These are phyloP conservation scores for Aureobasidium zeae DNA, from an alignment of 2,329 filamentous ascomycete genomes.

Conservation along the genomic window DNA sequence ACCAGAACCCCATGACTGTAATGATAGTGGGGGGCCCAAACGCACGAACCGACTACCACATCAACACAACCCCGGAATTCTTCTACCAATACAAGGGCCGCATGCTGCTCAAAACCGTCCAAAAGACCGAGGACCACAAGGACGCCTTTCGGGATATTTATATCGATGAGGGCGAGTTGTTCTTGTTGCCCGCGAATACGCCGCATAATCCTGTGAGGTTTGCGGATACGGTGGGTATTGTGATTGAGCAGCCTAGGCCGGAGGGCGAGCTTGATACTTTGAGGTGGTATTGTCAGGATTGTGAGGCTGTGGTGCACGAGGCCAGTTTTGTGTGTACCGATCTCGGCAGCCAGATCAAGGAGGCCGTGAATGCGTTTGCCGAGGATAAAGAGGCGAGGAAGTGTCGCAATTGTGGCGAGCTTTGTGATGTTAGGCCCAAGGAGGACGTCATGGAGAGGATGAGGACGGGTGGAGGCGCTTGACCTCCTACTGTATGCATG, in stretches of 20 bases:
- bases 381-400: conserved; percentile 58
- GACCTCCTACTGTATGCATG: no score
- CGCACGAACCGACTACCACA: conserved; percentile 93
- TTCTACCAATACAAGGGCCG: conserved; percentile 94
- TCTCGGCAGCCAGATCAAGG: conserved; percentile 89
- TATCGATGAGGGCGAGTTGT: conserved; percentile 89
- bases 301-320: conserved; percentile 70
- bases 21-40: conserved; percentile 97
- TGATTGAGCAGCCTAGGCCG: conserved; percentile 77
- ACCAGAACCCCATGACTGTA: conserved; percentile 72
- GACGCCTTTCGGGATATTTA: conserved; percentile 84
- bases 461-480: conserved; percentile 23
- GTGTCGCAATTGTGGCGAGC: conserved; percentile 64
- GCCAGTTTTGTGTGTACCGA: conserved; percentile 80
- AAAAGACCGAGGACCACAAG: conserved; percentile 43
- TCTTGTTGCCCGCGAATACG: conserved; percentile 85
- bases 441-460: conserved; percentile 29
- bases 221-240: conserved; percentile 84
- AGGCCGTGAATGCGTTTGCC: conserved; percentile 75
- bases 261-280: conserved; percentile 62
- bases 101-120: conserved; percentile 89
- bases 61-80: conserved; percentile 93
- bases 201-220: conserved; percentile 94
- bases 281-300: conserved; percentile 80
- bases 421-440: conserved; percentile 62